Percentiles rank a stretch among this genome's conserved stretches.
Evolutionary conservation across 192 early-diverging fungal genomes (phyloP).

Genomic region (Coemansia sp.): DNA sequence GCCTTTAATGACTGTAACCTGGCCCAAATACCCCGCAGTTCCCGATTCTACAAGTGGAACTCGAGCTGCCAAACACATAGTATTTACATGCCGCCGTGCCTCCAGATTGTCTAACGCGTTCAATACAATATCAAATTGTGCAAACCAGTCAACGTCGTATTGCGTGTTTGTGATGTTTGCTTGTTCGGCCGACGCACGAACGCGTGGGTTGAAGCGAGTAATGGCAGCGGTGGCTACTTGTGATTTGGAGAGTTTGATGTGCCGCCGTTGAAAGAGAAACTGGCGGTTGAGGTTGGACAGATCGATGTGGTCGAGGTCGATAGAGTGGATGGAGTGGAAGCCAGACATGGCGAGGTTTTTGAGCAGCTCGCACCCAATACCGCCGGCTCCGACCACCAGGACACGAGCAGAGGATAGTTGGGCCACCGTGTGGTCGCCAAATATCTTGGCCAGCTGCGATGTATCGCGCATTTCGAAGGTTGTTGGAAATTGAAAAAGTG

Average conservation of each 20-base stretch:
- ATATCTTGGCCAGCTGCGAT: conserved; percentile 25
- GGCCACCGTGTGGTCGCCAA: conserved; percentile 21
- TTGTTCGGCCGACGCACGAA: conserved; percentile 57
- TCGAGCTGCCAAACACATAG: conserved; percentile 89
- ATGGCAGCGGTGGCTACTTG: conserved; percentile 83
- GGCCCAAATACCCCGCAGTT: conserved; percentile 92
- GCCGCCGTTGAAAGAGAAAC: conserved; percentile 94
- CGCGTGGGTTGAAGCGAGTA: conserved; percentile 77
- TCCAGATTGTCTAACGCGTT: conserved; percentile 97
- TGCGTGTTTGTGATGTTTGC: conserved; percentile 85
- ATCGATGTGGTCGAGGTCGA: conserved; percentile 99
- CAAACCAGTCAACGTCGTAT: conserved; percentile 88
- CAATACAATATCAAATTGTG: conserved; percentile 84
- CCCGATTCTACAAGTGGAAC: conserved; percentile 96
- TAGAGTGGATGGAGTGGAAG: conserved; percentile 77
- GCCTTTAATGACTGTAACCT: conserved; percentile 84
- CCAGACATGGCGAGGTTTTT: conserved; percentile 92
- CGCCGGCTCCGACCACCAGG: conserved; percentile 83
- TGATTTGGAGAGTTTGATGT: conserved; percentile 92
- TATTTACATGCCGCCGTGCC: conserved; percentile 91
- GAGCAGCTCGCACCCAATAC: conserved; percentile 97
- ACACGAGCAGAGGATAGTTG: conserved; percentile 37
- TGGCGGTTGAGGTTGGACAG: conserved; percentile 98
- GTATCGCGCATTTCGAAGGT: conserved; percentile 15
- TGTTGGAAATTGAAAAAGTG: conserved; percentile 1